Evolutionary conservation across 2,329 filamentous ascomycete species (phyloP).

Genomic region (Penicillium sp.): DNA sequence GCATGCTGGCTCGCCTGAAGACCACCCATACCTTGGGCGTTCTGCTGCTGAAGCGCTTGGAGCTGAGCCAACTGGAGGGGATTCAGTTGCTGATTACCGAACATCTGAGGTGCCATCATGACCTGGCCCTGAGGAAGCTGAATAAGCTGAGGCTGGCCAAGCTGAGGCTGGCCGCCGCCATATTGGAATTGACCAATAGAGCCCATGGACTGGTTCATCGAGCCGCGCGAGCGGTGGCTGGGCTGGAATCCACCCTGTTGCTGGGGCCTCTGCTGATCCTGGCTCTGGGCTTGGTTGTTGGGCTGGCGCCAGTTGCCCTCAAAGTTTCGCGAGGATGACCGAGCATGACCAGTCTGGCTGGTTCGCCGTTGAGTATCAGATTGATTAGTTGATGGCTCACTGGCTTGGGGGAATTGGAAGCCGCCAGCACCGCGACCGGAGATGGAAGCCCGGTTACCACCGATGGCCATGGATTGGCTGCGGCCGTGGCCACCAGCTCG

Average conservation of each 20-base stretch:
- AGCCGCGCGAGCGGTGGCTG: constrained; percentile 80
- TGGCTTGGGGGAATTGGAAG: constrained; percentile 65
- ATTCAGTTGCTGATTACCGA: constrained; percentile 79
- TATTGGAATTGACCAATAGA: constrained; percentile 87
- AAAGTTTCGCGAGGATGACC: constrained; percentile 87
- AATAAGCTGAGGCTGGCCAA: constrained; percentile 77
- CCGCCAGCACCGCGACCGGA: constrained; percentile 64
- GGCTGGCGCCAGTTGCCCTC: constrained; percentile 97
- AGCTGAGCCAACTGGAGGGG: constrained; percentile 85
- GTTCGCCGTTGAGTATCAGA: constrained; percentile 72
- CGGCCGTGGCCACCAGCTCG: constrained; percentile 68
- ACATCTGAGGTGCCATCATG: constrained; percentile 78
- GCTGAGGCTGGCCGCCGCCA: constrained; percentile 38
- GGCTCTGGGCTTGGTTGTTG: constrained; percentile 49
- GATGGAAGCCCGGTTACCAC: constrained; percentile 64
- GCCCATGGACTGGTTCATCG: constrained; percentile 81
- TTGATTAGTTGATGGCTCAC: constrained; percentile 52
- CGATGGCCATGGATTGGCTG: constrained; percentile 51
- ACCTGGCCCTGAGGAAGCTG: constrained; percentile 82
- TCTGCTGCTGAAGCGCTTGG: constrained; percentile 89
- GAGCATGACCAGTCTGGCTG: constrained; percentile 69
- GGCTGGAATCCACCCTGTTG: constrained; percentile 79
- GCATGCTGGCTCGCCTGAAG: constrained; percentile 69
- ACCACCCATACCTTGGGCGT: constrained; percentile 70
- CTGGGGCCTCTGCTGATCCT: constrained; percentile 59